Conservation (phyloP, 1,139 yeast genomes). For the Kodamaea fungicola region DNA sequence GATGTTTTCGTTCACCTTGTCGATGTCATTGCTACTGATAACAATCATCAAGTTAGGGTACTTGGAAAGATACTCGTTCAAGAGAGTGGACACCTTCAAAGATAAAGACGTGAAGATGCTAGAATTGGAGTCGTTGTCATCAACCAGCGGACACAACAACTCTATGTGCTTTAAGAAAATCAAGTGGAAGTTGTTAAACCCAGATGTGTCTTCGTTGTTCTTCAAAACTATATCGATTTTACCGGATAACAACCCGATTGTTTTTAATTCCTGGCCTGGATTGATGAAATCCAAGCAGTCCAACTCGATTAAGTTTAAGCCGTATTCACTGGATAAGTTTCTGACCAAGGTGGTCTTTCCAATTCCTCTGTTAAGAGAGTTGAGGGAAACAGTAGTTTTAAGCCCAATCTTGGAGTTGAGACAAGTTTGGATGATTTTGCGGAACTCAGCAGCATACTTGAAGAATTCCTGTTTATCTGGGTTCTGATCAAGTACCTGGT, state of each 20-base stretch:
- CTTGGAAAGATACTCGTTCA: slow-evolving; percentile 49
- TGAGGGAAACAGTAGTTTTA: slow-evolving; percentile 62
- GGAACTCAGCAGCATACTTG: slow-evolving; percentile 50
- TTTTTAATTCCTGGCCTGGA: slow-evolving; percentile 73
- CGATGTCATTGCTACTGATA: slow-evolving; percentile 71
- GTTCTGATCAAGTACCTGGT: slow-evolving; percentile 9
- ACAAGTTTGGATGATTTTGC: slow-evolving; percentile 48
- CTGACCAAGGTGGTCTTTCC: slow-evolving; percentile 72
- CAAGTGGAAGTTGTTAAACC: slow-evolving; percentile 28
- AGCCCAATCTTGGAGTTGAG: slow-evolving; percentile 36
- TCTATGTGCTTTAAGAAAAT: slow-evolving; percentile 74
- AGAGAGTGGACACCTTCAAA: slow-evolving; percentile 55
- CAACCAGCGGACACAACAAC: slow-evolving; percentile 63
- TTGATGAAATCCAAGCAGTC: slow-evolving; percentile 65
- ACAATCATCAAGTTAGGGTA: slow-evolving; percentile 49
- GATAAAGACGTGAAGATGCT: slow-evolving; percentile 53
- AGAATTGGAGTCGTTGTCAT: slow-evolving; percentile 59
- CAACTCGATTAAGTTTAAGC: slow-evolving; percentile 65
- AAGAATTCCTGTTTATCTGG: slow-evolving; percentile 24
- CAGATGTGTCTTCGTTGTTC: slow-evolving; percentile 14
- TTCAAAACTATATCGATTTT: slow-evolving; percentile 57
- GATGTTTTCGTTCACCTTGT: slow-evolving; percentile 62
- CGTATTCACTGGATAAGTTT: slow-evolving; percentile 54
- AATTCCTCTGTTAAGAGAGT: slow-evolving; percentile 69
- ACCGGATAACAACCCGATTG: slow-evolving; percentile 75